Percentiles rank a stretch among this genome's conserved stretches.
Conservation (phyloP, 768 basidiomycete species). For the Russula emetica region DNA sequence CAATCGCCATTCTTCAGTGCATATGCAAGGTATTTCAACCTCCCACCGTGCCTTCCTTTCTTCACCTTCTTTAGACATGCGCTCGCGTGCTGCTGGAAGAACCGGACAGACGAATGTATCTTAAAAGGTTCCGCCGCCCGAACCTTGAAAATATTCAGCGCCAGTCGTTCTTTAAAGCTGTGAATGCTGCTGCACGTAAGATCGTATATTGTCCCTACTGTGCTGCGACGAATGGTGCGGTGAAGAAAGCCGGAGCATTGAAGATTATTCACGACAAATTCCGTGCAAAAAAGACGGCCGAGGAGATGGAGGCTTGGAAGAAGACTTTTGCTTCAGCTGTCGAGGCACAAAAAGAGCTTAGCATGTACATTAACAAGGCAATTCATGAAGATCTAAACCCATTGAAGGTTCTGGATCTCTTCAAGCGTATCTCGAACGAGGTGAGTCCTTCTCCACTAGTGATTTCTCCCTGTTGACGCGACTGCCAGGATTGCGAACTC, state of each 20-base stretch:
- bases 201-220: constrained; percentile 91
- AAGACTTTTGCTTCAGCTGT: constrained; percentile 75
- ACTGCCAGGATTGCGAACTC: constrained; percentile 82
- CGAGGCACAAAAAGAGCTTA: constrained; percentile 83
- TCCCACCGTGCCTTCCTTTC: neutral
- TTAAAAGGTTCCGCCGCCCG: constrained; percentile 86
- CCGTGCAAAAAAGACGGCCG: constrained; percentile 86
- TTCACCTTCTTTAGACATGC: constrained; percentile 57
- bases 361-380: constrained; percentile 78
- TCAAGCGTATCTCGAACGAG: constrained; percentile 89
- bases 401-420: constrained; percentile 86
- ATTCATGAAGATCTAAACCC: constrained; percentile 92
- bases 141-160: constrained; percentile 92
- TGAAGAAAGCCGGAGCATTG: constrained; percentile 92
- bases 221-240: constrained; percentile 86
- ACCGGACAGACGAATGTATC: constrained; percentile 73
- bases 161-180: constrained; percentile 73
- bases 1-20: constrained; percentile 86
- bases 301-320: constrained; percentile 86
- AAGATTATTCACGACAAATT: constrained; percentile 99
- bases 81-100: constrained; percentile 88
- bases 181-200: constrained; percentile 85
- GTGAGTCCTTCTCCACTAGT: constrained; percentile 38
- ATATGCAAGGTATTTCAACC: constrained; percentile 81
- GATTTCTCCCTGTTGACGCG: neutral